Base-by-base conservation (phyloP, 805 yeast genomes). In the Starmerella ratchasimensis region DNA sequence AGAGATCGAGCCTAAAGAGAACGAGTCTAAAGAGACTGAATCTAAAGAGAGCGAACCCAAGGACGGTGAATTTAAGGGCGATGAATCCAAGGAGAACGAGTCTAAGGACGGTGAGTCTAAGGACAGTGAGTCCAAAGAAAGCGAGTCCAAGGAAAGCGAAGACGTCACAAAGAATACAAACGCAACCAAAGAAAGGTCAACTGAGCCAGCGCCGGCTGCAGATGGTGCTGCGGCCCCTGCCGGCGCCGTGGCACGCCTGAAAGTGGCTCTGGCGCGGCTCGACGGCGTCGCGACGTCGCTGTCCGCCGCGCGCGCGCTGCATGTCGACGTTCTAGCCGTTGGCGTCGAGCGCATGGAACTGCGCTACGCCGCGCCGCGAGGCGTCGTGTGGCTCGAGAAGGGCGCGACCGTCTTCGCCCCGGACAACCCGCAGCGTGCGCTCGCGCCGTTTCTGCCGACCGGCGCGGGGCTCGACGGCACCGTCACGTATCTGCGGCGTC, bases 401-500 rank as follows among this genome's bases (percentile, higher is more conserved):
- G 45, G 43, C n/a, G 15, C 34, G n/a, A 28, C 23, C 11, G 38
- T 49, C 13, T 37, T 51, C 15, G 45, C 37, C 4, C 33, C 36
- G 1, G 31, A 18, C 8, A 51, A 51, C 42, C 60, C 48, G 11
- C 58, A 41, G 39, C 19, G 28, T 30, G 31, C 33, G 21, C 43
- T 46, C 38, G 38, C 44, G 32, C 57, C 48, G 13, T 45, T 45
- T 31, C 47, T 43, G 42, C 56, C 50, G 20, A 50, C 43, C 17
- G 39, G 34, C 8, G 43, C 30, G 8, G 47, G 50, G 7, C 37
- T 48, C 8, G 43, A 31, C 16, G 20, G 36, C 7, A 42, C 44
- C 0, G 42, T 49, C 5, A 36, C 40, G 3, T 48, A 43, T 24
- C 39, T 50, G 24, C 20, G 34, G 10, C 42, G 42, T 1, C 35